phyloP scores from a whole-genome alignment of 108 stramenopile species.

The Cyclotella choctawhatcheeana region DNA sequence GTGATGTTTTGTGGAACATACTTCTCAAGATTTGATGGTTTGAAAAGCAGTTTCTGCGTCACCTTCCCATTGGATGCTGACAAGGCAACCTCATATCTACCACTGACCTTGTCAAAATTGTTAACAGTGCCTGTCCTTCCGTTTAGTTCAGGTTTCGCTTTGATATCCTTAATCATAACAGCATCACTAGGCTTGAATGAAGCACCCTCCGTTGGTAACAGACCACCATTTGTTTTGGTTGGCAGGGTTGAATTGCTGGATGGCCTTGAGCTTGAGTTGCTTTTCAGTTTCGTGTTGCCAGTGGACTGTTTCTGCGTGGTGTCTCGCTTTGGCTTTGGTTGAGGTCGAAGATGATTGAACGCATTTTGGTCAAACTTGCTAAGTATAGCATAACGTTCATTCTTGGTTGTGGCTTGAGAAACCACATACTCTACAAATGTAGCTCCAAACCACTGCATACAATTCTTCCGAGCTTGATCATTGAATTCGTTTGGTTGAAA shows the following conservation, averaged over 20 bases:
- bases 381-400: background rate
- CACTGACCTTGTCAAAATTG: too few species aligned
- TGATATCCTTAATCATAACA: conserved; percentile 5
- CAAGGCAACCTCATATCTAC: background rate
- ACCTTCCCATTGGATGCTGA: background rate
- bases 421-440: conserved; percentile 10
- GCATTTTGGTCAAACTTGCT: conserved; percentile 4
- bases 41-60: background rate
- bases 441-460: conserved; percentile 12
- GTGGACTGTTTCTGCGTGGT: background rate
- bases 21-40: background rate
- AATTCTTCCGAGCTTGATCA: background rate
- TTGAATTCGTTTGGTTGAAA: conserved; percentile 4
- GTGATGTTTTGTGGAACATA: background rate
- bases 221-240: background rate
- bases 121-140: conserved; percentile 4
- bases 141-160: conserved; percentile 2
- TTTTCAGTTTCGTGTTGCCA: background rate
- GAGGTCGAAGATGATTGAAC: conserved; percentile 13
- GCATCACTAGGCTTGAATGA: conserved; percentile 1
- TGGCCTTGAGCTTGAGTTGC: too few species aligned
- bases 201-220: too few species aligned
- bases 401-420: background rate
- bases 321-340: background rate
- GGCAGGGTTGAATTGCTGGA: background rate